Evolutionary conservation across 768 basidiomycete genomes (phyloP), one percentile per base, ranked within the genome.

Genomic region (Cystobasidium onofrii): DNA sequence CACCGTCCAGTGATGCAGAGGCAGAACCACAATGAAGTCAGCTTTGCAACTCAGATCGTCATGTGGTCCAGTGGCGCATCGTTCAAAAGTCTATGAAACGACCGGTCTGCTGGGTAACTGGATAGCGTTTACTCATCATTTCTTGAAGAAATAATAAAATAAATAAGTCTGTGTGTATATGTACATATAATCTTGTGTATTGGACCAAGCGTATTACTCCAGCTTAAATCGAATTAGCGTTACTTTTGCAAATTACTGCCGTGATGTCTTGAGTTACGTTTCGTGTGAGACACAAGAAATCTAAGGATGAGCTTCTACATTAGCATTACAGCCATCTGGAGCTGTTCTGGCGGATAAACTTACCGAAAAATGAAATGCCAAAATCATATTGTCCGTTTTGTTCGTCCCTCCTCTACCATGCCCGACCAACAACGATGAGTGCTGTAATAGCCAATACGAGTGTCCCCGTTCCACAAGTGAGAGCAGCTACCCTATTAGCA

Each of bases 391-490:
- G 46, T 50, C 46, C 46, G 46, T 50, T 50, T 15, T 50, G 46
- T 50, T 12, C 18, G 12, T n/a, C n/a, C n/a, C n/a, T n/a, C n/a
- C 3, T 34, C 29, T 60, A 71, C 69, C 69, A 71, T 4, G 69
- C 54, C 31, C 69, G 52, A 1, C 54, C 69, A 9, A 61, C 25
- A 3, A 71, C 69, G n/a, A 71, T 71, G 29, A 71, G 55, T 3
- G 69, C 69, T 3, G 69, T 71, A 34, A 71, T 61, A 23, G 54
- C 50, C 33, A 71, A 44, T 9, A 71, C 69, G 10, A 71, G 43
- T 10, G 46, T 71, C 3, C 33, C 69, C 4, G 55, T 41, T 7
- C 69, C 69, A 44, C 52, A 71, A 13, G 55, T 27, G 31, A 71
- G 54, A 54, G 69, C 52, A 10, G 69, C 69, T 2, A 71, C 39